These are phyloP conservation scores for Fomitopsis betulina DNA, from an alignment of 1,284 basidiomycete genomes.

Conservation along the genomic window DNA sequence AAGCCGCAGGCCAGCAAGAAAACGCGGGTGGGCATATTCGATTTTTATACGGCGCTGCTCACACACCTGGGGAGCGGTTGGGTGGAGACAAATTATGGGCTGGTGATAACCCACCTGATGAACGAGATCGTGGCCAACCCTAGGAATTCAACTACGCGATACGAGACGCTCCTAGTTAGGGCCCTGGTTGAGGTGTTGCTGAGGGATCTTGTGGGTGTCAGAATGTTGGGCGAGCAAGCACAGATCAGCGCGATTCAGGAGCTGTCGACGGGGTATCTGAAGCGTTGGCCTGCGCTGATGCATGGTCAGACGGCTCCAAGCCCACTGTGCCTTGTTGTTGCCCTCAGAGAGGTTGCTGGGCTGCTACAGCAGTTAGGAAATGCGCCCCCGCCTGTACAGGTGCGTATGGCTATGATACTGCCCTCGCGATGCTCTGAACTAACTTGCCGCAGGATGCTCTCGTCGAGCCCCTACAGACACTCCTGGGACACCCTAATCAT, in stretches of 20 bases:
- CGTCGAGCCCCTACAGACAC: slow-evolving; percentile 79
- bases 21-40: slow-evolving; percentile 81
- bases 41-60: slow-evolving; percentile 83
- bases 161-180: slow-evolving; percentile 73
- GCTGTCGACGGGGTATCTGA: slow-evolving; percentile 76
- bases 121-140: slow-evolving; percentile 66
- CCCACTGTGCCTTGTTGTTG: slow-evolving; percentile 71
- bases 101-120: slow-evolving; percentile 78
- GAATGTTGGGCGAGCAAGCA: slow-evolving; percentile 89
- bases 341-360: slow-evolving; percentile 81
- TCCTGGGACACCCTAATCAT: slow-evolving; percentile 86
- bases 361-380: slow-evolving; percentile 89
- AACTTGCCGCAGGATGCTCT: slow-evolving; percentile 63
- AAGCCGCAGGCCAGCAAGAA: slow-evolving; percentile 65
- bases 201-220: slow-evolving; percentile 81
- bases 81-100: slow-evolving; percentile 80
- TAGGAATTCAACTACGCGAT: slow-evolving; percentile 53
- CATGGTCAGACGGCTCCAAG: slow-evolving; percentile 76
- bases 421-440: neutral
- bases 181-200: slow-evolving; percentile 76
- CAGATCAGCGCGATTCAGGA: slow-evolving; percentile 92
- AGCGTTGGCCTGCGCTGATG: slow-evolving; percentile 90
- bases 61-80: slow-evolving; percentile 73
- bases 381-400: slow-evolving; percentile 84
- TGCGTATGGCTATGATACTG: slow-evolving; percentile 17